Percentiles rank a stretch among this genome's conserved stretches.
Evolutionary conservation across 2,329 filamentous ascomycete genomes (phyloP).

Genomic region (Clarireedia monteithiana): DNA sequence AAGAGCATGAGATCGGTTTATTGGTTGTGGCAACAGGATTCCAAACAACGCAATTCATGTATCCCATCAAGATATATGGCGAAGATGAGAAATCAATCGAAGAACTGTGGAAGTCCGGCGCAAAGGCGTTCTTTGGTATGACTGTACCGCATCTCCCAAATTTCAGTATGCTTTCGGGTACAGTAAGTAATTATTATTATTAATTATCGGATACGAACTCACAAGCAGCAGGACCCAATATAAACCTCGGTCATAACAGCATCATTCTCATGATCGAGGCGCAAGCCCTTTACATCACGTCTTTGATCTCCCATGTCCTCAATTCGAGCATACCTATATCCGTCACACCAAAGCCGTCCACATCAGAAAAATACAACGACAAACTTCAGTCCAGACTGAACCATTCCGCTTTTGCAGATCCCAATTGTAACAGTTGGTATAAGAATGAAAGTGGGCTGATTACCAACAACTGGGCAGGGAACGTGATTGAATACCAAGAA

Average conservation of each 20-base stretch:
- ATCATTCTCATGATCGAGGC: constrained; percentile 27
- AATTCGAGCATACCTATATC: constrained; percentile 33
- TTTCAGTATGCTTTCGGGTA: constrained; percentile 29
- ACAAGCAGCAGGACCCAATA: constrained; percentile 15
- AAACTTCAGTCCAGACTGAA: constrained; percentile 17
- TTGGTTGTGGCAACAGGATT: constrained; percentile 52
- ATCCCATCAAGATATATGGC: constrained; percentile 46
- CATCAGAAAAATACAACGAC: constrained; percentile 25
- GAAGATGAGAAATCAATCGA: constrained; percentile 34
- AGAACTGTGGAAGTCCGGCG: constrained; percentile 41
- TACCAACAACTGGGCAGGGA: constrained; percentile 30
- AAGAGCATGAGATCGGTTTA: constrained; percentile 41
- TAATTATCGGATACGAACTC: no score
- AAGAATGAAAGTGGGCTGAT: constrained; percentile 21
- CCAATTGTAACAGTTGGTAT: constrained; percentile 22
- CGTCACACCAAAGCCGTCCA: constrained; percentile 36
- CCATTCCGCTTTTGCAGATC: constrained; percentile 20
- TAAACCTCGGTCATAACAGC: constrained; percentile 24
- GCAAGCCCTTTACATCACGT: constrained; percentile 21
- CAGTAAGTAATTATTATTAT: no score
- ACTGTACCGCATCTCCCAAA: constrained; percentile 19
- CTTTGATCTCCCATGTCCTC: constrained; percentile 33
- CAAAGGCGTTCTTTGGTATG: constrained; percentile 30
- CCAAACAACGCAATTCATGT: constrained; percentile 49
- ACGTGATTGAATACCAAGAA: constrained; percentile 48